A percentile compares a stretch with the other conserved stretches of the same genome.
phyloP scores from a whole-genome alignment of 75 land plant species.

The Chamaecyparis obtusa region DNA sequence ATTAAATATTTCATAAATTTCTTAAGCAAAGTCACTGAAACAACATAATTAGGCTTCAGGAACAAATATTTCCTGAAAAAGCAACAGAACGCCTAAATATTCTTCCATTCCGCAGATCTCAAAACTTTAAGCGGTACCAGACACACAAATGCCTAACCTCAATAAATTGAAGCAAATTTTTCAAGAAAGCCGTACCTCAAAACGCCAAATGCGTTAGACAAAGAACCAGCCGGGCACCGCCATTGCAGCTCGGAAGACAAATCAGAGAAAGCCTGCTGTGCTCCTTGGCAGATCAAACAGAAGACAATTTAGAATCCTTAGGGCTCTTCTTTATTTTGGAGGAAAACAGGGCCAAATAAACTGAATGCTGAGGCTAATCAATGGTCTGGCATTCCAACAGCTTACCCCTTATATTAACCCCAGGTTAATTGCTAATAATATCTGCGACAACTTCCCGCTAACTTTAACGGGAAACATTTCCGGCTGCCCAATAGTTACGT shows the following conservation, averaged over 20 bases:
- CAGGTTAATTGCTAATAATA: background rate
- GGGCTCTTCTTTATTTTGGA: background rate
- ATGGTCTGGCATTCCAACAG: slow-evolving; percentile 13
- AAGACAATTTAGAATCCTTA: background rate
- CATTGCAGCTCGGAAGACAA: background rate
- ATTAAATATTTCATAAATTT: background rate
- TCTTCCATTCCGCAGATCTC: background rate
- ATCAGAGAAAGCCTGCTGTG: background rate
- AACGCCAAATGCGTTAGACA: background rate
- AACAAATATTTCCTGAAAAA: background rate
- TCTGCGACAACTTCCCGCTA: background rate
- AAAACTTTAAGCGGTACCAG: background rate
- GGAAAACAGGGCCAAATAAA: background rate
- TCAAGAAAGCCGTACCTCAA: background rate
- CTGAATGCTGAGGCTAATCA: background rate
- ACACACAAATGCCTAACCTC: background rate
- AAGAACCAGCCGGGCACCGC: background rate
- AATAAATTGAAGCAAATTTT: background rate
- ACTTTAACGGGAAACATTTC: background rate
- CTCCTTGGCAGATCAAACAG: background rate
- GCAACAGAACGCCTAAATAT: background rate
- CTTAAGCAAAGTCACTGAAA: background rate
- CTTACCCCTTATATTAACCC: background rate
- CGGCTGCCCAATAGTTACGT: background rate
- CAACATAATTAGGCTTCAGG: background rate